These are phyloP conservation scores for Microcera coccophila DNA, from an alignment of 2,329 filamentous ascomycete genomes.

Conservation along the genomic window DNA sequence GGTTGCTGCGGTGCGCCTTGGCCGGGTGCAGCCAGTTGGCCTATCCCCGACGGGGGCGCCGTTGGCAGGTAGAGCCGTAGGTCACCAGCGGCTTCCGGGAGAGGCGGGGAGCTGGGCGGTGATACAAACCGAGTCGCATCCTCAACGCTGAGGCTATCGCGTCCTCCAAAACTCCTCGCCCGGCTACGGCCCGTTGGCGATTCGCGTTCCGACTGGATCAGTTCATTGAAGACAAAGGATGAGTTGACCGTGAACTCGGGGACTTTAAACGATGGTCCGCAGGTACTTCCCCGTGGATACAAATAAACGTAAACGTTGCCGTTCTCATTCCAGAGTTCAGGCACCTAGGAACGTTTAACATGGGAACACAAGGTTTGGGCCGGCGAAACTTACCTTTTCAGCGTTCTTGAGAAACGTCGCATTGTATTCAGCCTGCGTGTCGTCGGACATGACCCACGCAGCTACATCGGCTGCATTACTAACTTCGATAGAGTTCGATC, in stretches of 20 bases:
- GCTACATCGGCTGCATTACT: conserved; percentile 22
- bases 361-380: conserved; percentile 7
- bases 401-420: conserved; percentile 47
- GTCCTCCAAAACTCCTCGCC: conserved; percentile 45
- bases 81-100: conserved; percentile 38
- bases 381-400: conserved; percentile 46
- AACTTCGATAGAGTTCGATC: conserved; percentile 45
- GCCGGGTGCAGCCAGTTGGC: conserved; percentile 33
- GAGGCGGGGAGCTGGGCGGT: conserved; percentile 37
- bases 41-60: conserved; percentile 35
- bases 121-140: conserved; percentile 44
- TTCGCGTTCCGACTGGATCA: conserved; percentile 46
- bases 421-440: conserved; percentile 54
- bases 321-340: conserved; percentile 62
- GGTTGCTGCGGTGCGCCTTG: conserved; percentile 25
- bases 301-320: conserved; percentile 57
- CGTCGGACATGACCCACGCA: conserved; percentile 56
- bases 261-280: conserved; percentile 59
- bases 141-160: conserved; percentile 45
- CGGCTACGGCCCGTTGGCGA: conserved; percentile 31
- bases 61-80: conserved; percentile 53
- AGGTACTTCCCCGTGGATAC: conserved; percentile 46
- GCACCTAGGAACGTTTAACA: conserved; percentile 43
- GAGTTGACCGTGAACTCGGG: conserved; percentile 50
- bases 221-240: conserved; percentile 52